Conservation (phyloP, 306 rosid genomes). For the Inga leiocalycina region DNA sequence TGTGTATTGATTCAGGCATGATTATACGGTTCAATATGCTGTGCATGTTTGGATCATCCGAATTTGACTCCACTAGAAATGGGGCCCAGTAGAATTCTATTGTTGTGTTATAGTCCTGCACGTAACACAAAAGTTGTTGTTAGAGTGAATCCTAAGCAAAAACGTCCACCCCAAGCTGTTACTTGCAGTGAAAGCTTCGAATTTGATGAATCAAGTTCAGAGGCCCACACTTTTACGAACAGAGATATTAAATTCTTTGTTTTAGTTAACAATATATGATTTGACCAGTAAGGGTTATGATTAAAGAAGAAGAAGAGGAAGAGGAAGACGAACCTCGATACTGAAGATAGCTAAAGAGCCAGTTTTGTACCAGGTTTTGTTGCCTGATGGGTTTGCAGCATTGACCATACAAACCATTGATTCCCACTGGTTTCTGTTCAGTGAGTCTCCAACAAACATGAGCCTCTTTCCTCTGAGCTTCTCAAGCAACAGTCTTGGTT, state of each 20-base stretch:
- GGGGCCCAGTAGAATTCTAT: conserved; percentile 99
- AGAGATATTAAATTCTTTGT: conserved; percentile 2
- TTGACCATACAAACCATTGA: conserved; percentile 97
- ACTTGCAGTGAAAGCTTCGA: too few relatives aligned
- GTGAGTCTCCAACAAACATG: conserved; percentile 96
- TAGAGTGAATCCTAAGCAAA: conserved; percentile 40
- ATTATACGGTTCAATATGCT: conserved; percentile 92
- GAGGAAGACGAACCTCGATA: conserved; percentile 59
- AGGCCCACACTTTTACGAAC: background rate
- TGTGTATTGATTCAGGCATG: conserved; percentile 90
- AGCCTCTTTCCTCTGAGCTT: conserved; percentile 93
- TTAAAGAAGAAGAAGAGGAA: background rate
- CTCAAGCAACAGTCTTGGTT: conserved; percentile 80
- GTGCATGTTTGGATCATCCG: conserved; percentile 98
- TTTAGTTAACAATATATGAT: background rate
- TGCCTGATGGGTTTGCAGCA: conserved; percentile 62
- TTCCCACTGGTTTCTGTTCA: conserved; percentile 99
- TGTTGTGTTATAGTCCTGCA: conserved; percentile 64
- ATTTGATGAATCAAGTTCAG: background rate
- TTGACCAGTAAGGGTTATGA: background rate
- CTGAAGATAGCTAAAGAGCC: conserved; percentile 85
- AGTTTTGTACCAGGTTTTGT: conserved; percentile 76
- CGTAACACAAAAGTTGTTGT: background rate
- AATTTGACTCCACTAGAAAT: conserved; percentile 92
- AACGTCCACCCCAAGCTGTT: background rate